Evolutionary conservation across 2,329 filamentous ascomycete genomes (phyloP).

Genomic region (Thielaviopsis euricoi): DNA sequence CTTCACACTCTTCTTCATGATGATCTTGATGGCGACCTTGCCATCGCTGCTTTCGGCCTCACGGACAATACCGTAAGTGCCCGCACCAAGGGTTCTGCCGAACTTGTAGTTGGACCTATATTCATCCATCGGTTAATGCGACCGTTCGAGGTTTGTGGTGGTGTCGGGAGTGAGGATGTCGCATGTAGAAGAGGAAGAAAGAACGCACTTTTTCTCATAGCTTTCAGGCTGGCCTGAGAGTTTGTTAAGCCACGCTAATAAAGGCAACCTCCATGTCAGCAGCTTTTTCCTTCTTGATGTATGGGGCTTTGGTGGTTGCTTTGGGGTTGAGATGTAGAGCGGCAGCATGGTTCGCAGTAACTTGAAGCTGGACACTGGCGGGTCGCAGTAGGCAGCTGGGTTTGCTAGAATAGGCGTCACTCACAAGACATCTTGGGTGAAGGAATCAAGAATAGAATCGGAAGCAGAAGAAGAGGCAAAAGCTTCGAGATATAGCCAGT

Average conservation of each 20-base stretch:
- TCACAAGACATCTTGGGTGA: conserved; percentile 24
- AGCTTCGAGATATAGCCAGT: not conserved
- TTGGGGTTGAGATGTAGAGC: not conserved
- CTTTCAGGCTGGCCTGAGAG: conserved; percentile 92
- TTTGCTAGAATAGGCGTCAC: conserved; percentile 13
- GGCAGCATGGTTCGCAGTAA: not conserved
- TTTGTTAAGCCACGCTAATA: conserved; percentile 52
- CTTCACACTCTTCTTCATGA: conserved; percentile 97
- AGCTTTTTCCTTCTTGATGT: not conserved
- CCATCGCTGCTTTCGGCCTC: conserved; percentile 75
- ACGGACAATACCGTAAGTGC: conserved; percentile 94
- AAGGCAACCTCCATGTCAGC: conserved; percentile 28
- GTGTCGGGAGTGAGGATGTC: not conserved
- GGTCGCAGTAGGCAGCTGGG: not conserved
- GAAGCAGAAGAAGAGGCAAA: not conserved
- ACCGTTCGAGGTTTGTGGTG: not conserved
- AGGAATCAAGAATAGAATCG: not conserved
- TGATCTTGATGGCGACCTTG: conserved; percentile 95
- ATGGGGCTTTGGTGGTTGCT: not conserved
- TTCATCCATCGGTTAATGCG: conserved; percentile 15
- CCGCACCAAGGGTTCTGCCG: conserved; percentile 83
- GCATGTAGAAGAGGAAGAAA: not conserved
- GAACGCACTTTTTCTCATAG: conserved; percentile 86
- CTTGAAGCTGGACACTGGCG: not conserved
- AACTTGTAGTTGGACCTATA: conserved; percentile 72